Conservation (phyloP, 768 basidiomycete genomes). For the Lactifluus subvellereus region DNA sequence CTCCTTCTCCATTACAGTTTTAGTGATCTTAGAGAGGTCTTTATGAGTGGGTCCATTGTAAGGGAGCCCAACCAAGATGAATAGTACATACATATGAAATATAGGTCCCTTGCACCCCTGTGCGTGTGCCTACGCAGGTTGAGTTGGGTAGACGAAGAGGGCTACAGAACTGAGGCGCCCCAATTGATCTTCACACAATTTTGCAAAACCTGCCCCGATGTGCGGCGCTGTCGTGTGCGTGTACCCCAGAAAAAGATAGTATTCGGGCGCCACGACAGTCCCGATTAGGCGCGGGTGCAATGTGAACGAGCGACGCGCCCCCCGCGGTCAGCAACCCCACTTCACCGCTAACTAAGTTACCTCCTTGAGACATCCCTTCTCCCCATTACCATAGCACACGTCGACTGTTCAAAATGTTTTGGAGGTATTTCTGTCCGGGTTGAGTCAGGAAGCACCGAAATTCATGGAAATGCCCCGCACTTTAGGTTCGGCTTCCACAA, state of each 20-base stretch:
- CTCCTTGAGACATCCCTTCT: background rate
- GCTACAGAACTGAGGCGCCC: background rate
- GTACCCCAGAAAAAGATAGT: background rate
- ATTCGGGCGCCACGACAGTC: conserved; percentile 2
- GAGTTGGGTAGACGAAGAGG: background rate
- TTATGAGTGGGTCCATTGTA: background rate
- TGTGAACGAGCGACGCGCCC: conserved; percentile 5
- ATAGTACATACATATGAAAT: background rate
- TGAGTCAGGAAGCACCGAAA: background rate
- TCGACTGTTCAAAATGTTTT: conserved; percentile 19
- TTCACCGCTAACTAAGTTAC: background rate
- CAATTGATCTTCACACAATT: background rate
- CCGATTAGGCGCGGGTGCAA: background rate
- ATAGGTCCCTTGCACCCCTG: background rate
- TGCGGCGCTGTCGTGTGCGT: background rate
- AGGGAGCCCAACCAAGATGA: background rate
- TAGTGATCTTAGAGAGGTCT: background rate
- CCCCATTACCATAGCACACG: background rate
- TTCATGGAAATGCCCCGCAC: background rate
- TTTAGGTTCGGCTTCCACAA: conserved; percentile 85
- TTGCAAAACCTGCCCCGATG: background rate
- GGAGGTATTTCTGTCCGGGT: conserved; percentile 19
- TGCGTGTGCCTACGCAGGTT: background rate
- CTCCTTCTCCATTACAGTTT: conserved; percentile 13
- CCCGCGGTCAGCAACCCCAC: background rate